Evolutionary conservation across 2,329 filamentous ascomycete genomes (phyloP), one percentile per base, ranked within the genome.

Genomic region (Pyrenochaeta sp.): DNA sequence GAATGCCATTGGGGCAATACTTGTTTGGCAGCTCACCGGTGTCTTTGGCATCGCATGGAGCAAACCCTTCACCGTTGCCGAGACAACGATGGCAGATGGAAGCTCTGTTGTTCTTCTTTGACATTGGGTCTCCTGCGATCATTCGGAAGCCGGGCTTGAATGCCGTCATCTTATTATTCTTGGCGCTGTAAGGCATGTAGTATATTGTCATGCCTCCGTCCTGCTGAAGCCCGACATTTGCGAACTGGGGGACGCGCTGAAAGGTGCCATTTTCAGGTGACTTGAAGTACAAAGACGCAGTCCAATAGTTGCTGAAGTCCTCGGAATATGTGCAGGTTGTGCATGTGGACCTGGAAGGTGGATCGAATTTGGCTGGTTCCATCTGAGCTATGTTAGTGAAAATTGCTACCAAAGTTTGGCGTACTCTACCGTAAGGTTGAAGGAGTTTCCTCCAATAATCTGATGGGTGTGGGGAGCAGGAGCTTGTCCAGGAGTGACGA

Each of bases 1-100:
- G 86, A 48, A 91, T 89, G 52, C 94, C 94, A 68, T 94, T 86
- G 13, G 81, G 79, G 79, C 94, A 97, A 76, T 93, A 88, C 56
- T 78, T 96, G 91, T 64, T 83, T 77, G 74, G 76, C 79, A 48
- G 85, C 78, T 71, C 64, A 7, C 58, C 54, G 13, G 63, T 68
- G 55, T 72, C 70, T 13, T 66, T 68, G n/a, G 34, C 19, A 48
- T 65, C 64, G 52, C 70, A 71, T 1, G 70, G 69, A 4, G 69
- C 68, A 13, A 69, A 62, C 6, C 63, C 61, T 42, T 69, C 66
- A 22, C 60, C 61, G 30, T 66, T 61, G 5, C 54, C 54, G 30
- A 66, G 65, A 27, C 66, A 66, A 27, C 66, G 61, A 50, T 66
- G 63, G 48, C 63, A 68, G 56, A 68, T 63, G 44, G 56, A 54